Evolutionary conservation across 208 protist genomes (phyloP), one percentile per base, ranked within the genome.

Genomic region (Crithidia sp.): DNA sequence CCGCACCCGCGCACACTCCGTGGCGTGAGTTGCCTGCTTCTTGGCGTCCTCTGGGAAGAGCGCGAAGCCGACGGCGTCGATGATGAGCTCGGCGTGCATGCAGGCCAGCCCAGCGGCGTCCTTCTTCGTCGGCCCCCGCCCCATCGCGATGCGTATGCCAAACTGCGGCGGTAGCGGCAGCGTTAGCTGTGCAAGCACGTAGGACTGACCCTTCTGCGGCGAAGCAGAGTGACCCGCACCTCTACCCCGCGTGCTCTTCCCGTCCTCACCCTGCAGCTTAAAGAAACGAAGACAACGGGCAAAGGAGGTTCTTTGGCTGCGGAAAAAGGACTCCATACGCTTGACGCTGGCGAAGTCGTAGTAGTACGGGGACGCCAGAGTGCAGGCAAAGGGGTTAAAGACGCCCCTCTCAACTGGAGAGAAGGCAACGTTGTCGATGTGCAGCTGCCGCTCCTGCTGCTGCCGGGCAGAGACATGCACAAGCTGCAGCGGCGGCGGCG

Each of bases 11-110:
- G 76, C 73, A 52, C 90, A 95, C 69, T 95, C 90, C 62, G 66
- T 74, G 2, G 83, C 89, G 67, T 97, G 93, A 16, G 36, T 13
- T 6, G 68, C 57, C 71, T 97, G 93, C 39, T 67, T 47, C 12
- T 84, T 79, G 13, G 17, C 55, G 62, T 71, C 65, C 16, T 54
- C 47, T 0, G 90, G 93, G 78, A 89, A 97, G 7, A 97, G 76
- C 5, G 83, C 81, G 47, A 95, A 77, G 17, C 93, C 93, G 2
- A 95, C 73, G 13, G 87, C 87, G 71, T 97, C 93, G 60, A 97
- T 94, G 47, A 86, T 94, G 41, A 97, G 88, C 78, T 97, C 90
- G 2, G 93, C 93, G 62, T 97, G 93, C 93, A 97, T 97, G 71
- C 87, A 95, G 54, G 90, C 90, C 36, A 95, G 83, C 12, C 82